Evolutionary conservation across 2,329 filamentous ascomycete species (phyloP), one percentile per base, ranked within the genome.

Genomic region (Neopestalotiopsis rosae): DNA sequence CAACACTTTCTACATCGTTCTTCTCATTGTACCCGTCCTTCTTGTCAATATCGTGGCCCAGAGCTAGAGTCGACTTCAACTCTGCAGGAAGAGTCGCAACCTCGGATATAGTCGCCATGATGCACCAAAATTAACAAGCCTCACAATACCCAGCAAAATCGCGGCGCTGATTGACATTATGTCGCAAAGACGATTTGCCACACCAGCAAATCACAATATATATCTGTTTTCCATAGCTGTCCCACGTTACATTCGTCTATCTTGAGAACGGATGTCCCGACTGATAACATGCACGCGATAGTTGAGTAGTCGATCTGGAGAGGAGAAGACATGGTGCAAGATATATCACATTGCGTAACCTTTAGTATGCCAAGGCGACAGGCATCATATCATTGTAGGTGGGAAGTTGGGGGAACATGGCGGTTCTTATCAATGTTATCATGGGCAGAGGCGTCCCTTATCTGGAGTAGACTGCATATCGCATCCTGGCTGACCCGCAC

Each of bases 1-100:
- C 66, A 9, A 74, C 66, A 34, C 75, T 77, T 58, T 69, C 69
- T 61, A 73, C 72, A 30, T 76, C 75, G 24, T 74, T 75, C 6
- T 69, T 63, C 32, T 73, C 72, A 2, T 20, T n/a, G 32, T 28
- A 56, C 6, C 24, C 45, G 4, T 66, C 67, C 72, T 71, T 69
- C 30, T 71, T 71, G 56, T 72, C 73, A 7, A 30, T 34, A 13
- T 69, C 70, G 10, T 63, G 68, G 9, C 69, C 28, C 13, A 71
- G 71, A n/a, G 73, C 71, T 4, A 72, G 14, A 12, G 70, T 68
- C 14, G 70, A 69, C 3, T 68, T 72, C 20, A 67, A 42, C 62
- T 76, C 72, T 61, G 59, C 70, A 30, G 72, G 70, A 28, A 76
- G 70, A 38, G 72, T 70, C 45, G 69, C 70, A 63, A 72, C 71